These are phyloP conservation scores for Arthrobotrys sphaeroides DNA, from an alignment of 2,329 filamentous ascomycete species.

Conservation along the genomic window DNA sequence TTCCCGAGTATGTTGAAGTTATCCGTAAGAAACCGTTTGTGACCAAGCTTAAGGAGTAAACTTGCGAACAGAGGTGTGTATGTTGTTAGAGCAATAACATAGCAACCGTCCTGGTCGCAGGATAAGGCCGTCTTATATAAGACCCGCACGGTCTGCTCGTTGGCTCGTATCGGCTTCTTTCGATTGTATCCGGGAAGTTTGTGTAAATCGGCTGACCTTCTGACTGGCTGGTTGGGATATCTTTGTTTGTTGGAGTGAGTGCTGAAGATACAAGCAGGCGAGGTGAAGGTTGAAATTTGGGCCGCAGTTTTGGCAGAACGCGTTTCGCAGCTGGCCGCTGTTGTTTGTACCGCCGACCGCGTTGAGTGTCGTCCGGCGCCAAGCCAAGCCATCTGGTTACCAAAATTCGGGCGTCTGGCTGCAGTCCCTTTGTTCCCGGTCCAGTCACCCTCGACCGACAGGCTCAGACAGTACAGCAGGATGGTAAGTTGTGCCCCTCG, in stretches of 20 bases:
- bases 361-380: constrained; percentile 41
- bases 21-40: not conserved
- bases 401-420: constrained; percentile 31
- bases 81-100: constrained; percentile 4
- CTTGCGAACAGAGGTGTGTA: constrained; percentile 2
- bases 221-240: not conserved
- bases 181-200: not conserved
- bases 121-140: constrained; percentile 25
- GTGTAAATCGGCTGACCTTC: not conserved
- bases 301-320: constrained; percentile 14
- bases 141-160: not conserved
- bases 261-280: constrained; percentile 5
- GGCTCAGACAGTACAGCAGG: not conserved
- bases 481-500: constrained; percentile 32
- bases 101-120: not conserved
- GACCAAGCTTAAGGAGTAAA: not conserved
- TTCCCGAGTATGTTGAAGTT: not conserved
- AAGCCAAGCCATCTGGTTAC: too few species aligned
- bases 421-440: not conserved
- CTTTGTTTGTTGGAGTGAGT: constrained; percentile 25
- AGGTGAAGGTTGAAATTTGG: constrained; percentile 34
- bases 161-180: constrained; percentile 2
- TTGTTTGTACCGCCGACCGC: constrained; percentile 52
- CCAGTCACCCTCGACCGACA: not conserved
- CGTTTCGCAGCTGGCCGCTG: constrained; percentile 41